Percentiles rank a stretch among this genome's conserved stretches.
Conservation (phyloP, 129 eudicot species). For the Ambrosia trifida region DNA sequence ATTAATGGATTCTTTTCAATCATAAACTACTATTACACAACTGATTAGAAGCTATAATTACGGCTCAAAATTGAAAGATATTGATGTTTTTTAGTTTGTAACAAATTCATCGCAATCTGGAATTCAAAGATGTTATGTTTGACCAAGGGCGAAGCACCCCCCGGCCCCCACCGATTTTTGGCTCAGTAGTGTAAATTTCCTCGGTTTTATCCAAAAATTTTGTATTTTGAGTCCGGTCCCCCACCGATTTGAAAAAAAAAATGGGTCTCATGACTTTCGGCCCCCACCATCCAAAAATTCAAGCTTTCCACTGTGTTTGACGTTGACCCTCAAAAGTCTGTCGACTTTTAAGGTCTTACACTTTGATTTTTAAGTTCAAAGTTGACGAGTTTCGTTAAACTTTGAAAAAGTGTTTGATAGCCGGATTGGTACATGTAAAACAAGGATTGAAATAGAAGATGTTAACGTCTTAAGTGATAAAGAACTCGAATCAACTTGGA, state of each 20-base stretch:
- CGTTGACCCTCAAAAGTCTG: background rate
- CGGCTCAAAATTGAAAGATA: background rate
- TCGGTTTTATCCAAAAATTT: no score
- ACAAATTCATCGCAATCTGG: background rate
- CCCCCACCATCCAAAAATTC: no score
- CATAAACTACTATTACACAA: background rate
- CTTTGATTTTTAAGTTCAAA: background rate
- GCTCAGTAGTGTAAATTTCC: no score
- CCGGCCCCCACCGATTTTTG: no score
- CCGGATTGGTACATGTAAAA: background rate
- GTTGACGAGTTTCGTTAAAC: background rate
- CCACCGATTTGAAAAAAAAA: no score
- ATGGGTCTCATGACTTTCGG: no score
- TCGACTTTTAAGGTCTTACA: slow-evolving; percentile 13
- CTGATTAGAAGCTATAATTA: background rate
- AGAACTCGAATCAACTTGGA: background rate
- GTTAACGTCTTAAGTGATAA: background rate
- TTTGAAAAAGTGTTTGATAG: background rate
- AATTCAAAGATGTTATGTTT: background rate
- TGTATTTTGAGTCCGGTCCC: no score
- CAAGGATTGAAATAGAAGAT: background rate
- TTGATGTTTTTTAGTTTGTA: background rate
- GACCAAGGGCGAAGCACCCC: no score
- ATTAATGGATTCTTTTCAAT: background rate
- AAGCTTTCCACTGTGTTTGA: no score